Conservation (phyloP, 306 rosid genomes). For the Bauhinia variegata region DNA sequence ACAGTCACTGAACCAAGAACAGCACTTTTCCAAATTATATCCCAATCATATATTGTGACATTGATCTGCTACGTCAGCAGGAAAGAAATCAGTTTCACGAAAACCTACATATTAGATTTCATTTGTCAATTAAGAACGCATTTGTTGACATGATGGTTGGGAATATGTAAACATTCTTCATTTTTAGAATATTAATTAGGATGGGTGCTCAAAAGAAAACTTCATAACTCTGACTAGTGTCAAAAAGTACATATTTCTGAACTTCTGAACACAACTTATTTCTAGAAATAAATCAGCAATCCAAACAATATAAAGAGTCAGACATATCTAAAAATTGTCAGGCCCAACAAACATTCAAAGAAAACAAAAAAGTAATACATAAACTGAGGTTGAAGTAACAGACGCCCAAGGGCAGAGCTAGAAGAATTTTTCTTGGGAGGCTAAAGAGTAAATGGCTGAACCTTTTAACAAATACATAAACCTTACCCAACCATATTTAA, state of each 20-base stretch:
- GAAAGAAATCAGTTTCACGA: conserved; percentile 56
- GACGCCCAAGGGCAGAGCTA: not conserved
- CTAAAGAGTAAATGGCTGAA: too few relatives aligned
- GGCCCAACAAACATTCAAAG: conserved; percentile 2
- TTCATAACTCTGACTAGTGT: conserved; percentile 21
- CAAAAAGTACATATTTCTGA: not conserved
- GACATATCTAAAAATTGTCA: conserved; percentile 5
- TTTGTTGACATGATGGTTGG: conserved; percentile 18
- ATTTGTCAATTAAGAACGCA: conserved; percentile 38
- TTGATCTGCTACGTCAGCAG: conserved; percentile 72
- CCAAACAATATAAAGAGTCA: conserved; percentile 29
- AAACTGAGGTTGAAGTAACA: not conserved
- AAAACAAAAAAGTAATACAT: conserved; percentile 5
- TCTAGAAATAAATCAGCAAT: conserved; percentile 15
- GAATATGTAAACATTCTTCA: conserved; percentile 18
- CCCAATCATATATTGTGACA: conserved; percentile 97
- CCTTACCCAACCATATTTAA: too few relatives aligned
- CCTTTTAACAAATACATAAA: too few relatives aligned
- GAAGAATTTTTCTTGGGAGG: too few relatives aligned
- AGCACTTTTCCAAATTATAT: conserved; percentile 96
- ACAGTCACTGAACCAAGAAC: conserved; percentile 96
- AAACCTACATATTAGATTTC: conserved; percentile 47
- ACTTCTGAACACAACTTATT: not conserved
- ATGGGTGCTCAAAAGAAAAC: conserved; percentile 11
- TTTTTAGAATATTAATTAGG: conserved; percentile 12